Evolutionary conservation across 805 yeast genomes (phyloP).

Genomic region (Debaryomyces castellii): DNA sequence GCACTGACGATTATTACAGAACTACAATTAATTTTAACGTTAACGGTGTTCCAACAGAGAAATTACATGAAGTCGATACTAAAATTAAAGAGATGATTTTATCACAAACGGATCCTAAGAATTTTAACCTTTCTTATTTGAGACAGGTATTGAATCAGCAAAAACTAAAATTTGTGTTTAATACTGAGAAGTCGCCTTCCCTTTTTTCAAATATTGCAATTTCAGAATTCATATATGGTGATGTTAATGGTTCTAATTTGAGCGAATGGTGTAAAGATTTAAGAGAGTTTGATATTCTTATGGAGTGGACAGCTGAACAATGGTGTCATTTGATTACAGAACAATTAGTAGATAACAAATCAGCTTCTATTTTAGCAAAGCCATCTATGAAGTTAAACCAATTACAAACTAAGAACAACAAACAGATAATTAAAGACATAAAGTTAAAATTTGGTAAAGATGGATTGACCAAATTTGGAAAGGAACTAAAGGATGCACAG

Average conservation of each 20-base stretch:
- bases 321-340: conserved; percentile 62
- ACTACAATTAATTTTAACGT: conserved; percentile 59
- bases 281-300: conserved; percentile 57
- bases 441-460: conserved; percentile 52
- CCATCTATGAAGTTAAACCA: conserved; percentile 69
- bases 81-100: conserved; percentile 51
- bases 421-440: conserved; percentile 49
- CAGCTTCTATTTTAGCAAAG: conserved; percentile 65
- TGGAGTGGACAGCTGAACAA: conserved; percentile 58
- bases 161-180: conserved; percentile 58
- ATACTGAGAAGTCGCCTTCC: conserved; percentile 63
- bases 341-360: conserved; percentile 58
- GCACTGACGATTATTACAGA: conserved; percentile 71
- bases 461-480: conserved; percentile 55
- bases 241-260: conserved; percentile 57
- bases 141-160: conserved; percentile 66
- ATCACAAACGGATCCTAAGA: conserved; percentile 47
- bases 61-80: conserved; percentile 52
- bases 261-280: conserved; percentile 53
- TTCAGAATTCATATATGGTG: conserved; percentile 78
- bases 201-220: conserved; percentile 66
- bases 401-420: conserved; percentile 48
- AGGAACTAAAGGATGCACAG: conserved; percentile 60
- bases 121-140: conserved; percentile 65
- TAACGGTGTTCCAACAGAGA: conserved; percentile 74